Evolutionary conservation across 768 basidiomycete genomes (phyloP).

Genomic region (Lactarius sp.): DNA sequence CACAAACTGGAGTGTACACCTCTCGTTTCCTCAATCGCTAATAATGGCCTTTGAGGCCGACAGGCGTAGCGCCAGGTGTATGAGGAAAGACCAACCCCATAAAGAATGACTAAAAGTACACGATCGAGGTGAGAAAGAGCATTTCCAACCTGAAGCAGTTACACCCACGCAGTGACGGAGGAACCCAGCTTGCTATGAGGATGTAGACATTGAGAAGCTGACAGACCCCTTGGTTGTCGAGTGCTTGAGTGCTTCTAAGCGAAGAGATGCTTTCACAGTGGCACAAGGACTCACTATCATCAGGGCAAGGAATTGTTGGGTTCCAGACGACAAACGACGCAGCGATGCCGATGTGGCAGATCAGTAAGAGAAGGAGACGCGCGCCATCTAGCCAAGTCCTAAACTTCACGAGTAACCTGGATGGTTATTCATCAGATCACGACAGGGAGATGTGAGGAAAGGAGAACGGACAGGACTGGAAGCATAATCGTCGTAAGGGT

Average conservation of each 20-base stretch:
- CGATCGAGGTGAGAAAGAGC: slow-evolving; percentile 6
- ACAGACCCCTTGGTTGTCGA: slow-evolving; percentile 43
- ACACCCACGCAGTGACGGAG: slow-evolving; percentile 43
- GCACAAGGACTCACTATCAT: slow-evolving; percentile 35
- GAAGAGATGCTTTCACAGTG: not conserved
- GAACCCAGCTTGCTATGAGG: slow-evolving; percentile 48
- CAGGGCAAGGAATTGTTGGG: slow-evolving; percentile 41
- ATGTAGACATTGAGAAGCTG: slow-evolving; percentile 45
- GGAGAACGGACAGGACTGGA: slow-evolving; percentile 39
- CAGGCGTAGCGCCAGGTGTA: slow-evolving; percentile 35
- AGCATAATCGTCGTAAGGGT: slow-evolving; percentile 38
- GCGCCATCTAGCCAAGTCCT: slow-evolving; percentile 52
- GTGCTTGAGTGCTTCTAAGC: slow-evolving; percentile 30
- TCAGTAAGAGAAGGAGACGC: slow-evolving; percentile 43
- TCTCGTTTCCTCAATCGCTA: slow-evolving; percentile 6
- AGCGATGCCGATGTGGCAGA: slow-evolving; percentile 44
- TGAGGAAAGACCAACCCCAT: slow-evolving; percentile 40
- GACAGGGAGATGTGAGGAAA: slow-evolving; percentile 15
- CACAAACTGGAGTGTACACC: not conserved
- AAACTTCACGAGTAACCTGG: slow-evolving; percentile 44
- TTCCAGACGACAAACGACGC: slow-evolving; percentile 40
- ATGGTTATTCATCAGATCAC: slow-evolving; percentile 20
- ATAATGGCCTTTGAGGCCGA: not conserved
- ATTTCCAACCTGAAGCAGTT: not conserved
- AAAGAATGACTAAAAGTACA: slow-evolving; percentile 37